Evolutionary conservation across 805 yeast genomes (phyloP), one percentile per base, ranked within the genome.

Genomic region (Metschnikowia noctiluminum): DNA sequence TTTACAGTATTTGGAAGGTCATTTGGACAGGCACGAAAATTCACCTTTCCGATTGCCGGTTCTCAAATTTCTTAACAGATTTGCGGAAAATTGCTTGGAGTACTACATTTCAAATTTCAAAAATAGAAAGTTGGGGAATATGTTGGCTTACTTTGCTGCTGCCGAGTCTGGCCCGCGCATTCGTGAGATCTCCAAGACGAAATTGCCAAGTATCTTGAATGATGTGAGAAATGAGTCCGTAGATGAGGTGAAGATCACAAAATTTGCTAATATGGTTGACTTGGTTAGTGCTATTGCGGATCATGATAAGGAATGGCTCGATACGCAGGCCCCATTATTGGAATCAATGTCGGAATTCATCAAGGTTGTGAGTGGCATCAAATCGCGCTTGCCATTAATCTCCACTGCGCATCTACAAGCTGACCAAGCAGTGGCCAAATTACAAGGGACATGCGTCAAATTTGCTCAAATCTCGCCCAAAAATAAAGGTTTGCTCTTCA

Each of bases 31-130:
- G 21, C 89, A 87, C 53, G 87, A 89, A 49, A 76, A 76, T 38
- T 89, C 97, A 1, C 97, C 98, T 3, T 91, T 94, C 74, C 77
- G 99, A 55, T 77, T 73, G n/a, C 97, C 99, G 2, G 80, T 92
- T 40, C 91, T 95, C 7, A 86, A 85, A 62, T 94, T 87, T 61
- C 70, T 94, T 66, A 82, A 90, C 64, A 74, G 96, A 51, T 92
- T 90, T 63, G 82, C 95, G 2, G 79, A 77, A 26, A 87, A 91
- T 55, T 78, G 95, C 4, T 73, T 82, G 43, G 81, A 81, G 28
- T 87, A 83, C 61, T 91, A 88, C 68, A 70, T 79, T 32, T 79
- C 79, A 28, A 83, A 85, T 60, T 78, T 86, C 63, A 77, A 79
- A 30, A 81, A 82, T 43, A 73, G 96, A 47, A 69, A 74, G 60